Evolutionary conservation across 768 basidiomycete genomes (phyloP).

Genomic region (Termitomyces sp.): DNA sequence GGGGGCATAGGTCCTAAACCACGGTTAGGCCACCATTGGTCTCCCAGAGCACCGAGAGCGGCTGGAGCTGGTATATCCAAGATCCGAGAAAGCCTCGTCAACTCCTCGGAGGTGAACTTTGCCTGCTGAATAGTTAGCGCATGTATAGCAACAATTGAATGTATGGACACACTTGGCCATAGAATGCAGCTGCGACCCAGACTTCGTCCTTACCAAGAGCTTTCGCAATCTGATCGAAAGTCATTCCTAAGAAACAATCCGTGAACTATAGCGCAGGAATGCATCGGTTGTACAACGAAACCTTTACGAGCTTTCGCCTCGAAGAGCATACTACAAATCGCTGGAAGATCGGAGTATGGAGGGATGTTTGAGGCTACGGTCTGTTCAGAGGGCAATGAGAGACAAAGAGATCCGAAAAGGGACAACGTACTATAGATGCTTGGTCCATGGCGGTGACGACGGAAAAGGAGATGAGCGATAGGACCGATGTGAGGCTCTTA

Average conservation of each 20-base stretch:
- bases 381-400: constrained; percentile 19
- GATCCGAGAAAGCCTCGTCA: constrained; percentile 44
- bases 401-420: neutral
- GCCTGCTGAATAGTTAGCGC: constrained; percentile 39
- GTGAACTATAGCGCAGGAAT: neutral
- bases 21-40: constrained; percentile 75
- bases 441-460: constrained; percentile 29
- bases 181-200: constrained; percentile 81
- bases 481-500: constrained; percentile 2
- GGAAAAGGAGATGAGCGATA: constrained; percentile 1
- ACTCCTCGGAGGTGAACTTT: constrained; percentile 59
- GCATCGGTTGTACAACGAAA: constrained; percentile 9
- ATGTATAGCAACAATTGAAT: neutral
- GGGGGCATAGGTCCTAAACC: constrained; percentile 69
- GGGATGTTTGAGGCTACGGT: constrained; percentile 36
- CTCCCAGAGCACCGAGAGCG: constrained; percentile 46
- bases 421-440: constrained; percentile 14
- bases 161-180: constrained; percentile 55
- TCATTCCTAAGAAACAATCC: constrained; percentile 39
- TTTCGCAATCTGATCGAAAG: constrained; percentile 67
- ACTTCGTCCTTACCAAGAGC: constrained; percentile 71
- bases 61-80: constrained; percentile 42
- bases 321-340: constrained; percentile 46
- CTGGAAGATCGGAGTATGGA: constrained; percentile 50
- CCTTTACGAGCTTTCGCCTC: constrained; percentile 70